Evolutionary conservation across 306 rosid species (phyloP).

Genomic region (Lotus japonicus): DNA sequence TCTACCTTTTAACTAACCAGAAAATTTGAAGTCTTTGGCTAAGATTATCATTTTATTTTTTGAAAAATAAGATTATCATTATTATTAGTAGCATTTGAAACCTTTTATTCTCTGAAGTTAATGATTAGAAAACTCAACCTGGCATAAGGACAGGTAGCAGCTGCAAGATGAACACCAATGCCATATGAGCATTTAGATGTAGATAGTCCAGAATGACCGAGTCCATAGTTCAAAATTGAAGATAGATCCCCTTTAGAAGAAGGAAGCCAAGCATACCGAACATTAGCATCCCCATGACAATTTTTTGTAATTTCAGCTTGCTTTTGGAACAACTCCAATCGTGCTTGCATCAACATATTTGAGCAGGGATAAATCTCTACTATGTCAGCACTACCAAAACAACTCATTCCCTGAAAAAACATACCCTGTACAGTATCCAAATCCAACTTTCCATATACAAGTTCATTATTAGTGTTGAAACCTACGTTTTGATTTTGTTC

Average conservation of each 20-base stretch:
- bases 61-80: not conserved
- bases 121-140: constrained; percentile 44
- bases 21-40: too few relatives aligned
- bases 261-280: constrained; percentile 81
- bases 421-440: constrained; percentile 47
- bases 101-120: not conserved
- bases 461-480: constrained; percentile 27
- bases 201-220: constrained; percentile 56
- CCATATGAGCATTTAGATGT: constrained; percentile 45
- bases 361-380: constrained; percentile 46
- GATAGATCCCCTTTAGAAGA: constrained; percentile 50
- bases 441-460: constrained; percentile 36
- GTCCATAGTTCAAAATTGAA: constrained; percentile 52
- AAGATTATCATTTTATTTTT: not conserved
- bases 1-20: not conserved
- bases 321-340: constrained; percentile 65
- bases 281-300: constrained; percentile 59
- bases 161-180: constrained; percentile 63
- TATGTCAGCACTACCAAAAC: constrained; percentile 29
- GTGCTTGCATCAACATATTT: constrained; percentile 38
- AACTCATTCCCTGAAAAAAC: constrained; percentile 49
- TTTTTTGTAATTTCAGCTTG: constrained; percentile 63
- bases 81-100: not conserved
- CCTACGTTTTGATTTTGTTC: constrained; percentile 30
- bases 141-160: constrained; percentile 38